These are phyloP conservation scores for Cyphellophora europaea DNA, from an alignment of 2,329 filamentous ascomycete genomes.

Conservation along the genomic window DNA sequence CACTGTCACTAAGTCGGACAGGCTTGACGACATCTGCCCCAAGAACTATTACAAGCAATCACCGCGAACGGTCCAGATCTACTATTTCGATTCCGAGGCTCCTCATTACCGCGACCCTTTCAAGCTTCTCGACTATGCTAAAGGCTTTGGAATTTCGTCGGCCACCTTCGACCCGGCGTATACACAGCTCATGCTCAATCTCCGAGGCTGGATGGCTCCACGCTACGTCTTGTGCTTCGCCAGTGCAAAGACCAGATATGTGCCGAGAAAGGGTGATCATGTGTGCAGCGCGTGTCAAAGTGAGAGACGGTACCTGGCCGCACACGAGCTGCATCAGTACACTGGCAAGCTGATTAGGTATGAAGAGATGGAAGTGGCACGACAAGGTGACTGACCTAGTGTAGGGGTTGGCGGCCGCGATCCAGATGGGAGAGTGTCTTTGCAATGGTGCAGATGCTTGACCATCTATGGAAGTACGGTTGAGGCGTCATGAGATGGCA, in stretches of 20 bases:
- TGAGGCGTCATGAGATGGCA: too few species aligned
- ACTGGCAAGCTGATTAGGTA: neutral
- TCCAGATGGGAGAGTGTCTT: too few species aligned
- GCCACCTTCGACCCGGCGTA: neutral
- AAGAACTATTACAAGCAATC: conserved; percentile 1
- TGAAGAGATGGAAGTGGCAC: too few species aligned
- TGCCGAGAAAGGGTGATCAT: neutral
- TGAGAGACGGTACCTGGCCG: neutral
- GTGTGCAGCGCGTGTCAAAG: conserved; percentile 1
- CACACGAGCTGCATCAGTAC: neutral
- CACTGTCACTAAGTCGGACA: neutral
- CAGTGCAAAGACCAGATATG: neutral
- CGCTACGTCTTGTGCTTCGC: neutral
- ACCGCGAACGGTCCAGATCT: neutral
- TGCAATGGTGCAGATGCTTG: too few species aligned
- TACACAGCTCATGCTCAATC: neutral
- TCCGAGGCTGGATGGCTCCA: neutral
- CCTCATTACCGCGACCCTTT: neutral
- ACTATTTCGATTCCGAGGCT: neutral
- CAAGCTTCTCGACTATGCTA: conserved; percentile 1
- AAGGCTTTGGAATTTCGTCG: neutral
- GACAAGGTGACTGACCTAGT: too few species aligned
- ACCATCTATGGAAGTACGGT: too few species aligned
- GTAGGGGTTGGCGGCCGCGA: too few species aligned
- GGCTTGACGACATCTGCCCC: neutral